Percentiles rank a stretch among this genome's conserved stretches.
These are phyloP conservation scores for Salix suchowensis DNA, from an alignment of 345 rosid species.

Conservation along the genomic window DNA sequence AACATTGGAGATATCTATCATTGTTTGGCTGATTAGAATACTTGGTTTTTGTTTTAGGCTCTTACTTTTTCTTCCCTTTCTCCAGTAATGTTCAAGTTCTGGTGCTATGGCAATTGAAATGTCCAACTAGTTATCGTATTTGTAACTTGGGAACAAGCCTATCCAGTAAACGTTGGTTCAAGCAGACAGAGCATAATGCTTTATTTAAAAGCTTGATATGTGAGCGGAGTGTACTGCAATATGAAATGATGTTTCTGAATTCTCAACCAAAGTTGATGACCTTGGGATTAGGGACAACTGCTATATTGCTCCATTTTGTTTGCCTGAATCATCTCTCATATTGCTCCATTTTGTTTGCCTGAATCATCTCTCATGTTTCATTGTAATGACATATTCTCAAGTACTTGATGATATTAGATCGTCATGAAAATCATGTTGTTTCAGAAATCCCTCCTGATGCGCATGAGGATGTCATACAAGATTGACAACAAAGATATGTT, in stretches of 20 bases:
- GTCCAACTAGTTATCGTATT: not conserved
- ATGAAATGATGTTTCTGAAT: not conserved
- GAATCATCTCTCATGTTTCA: not conserved
- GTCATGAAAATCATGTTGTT: slow-evolving; percentile 18
- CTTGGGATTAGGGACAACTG: not conserved
- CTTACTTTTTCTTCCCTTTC: too few relatives aligned
- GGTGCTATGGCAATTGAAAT: not conserved
- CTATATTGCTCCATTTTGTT: not conserved
- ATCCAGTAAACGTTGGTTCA: not conserved
- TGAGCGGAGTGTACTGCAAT: not conserved
- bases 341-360: not conserved
- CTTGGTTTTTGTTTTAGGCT: not conserved
- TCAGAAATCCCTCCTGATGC: slow-evolving; percentile 94
- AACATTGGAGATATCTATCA: not conserved
- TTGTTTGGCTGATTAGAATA: not conserved
- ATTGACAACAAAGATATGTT: slow-evolving; percentile 61
- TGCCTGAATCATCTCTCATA: too few relatives aligned
- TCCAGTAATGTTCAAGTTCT: not conserved
- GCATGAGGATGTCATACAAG: slow-evolving; percentile 85
- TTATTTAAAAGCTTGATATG: not conserved
- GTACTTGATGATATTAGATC: not conserved
- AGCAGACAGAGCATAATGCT: not conserved
- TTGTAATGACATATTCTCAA: not conserved
- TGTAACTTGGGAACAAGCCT: not conserved
- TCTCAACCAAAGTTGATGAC: not conserved